Conservation (phyloP, 352 stramenopile genomes). For the Pythium rishiriense region DNA sequence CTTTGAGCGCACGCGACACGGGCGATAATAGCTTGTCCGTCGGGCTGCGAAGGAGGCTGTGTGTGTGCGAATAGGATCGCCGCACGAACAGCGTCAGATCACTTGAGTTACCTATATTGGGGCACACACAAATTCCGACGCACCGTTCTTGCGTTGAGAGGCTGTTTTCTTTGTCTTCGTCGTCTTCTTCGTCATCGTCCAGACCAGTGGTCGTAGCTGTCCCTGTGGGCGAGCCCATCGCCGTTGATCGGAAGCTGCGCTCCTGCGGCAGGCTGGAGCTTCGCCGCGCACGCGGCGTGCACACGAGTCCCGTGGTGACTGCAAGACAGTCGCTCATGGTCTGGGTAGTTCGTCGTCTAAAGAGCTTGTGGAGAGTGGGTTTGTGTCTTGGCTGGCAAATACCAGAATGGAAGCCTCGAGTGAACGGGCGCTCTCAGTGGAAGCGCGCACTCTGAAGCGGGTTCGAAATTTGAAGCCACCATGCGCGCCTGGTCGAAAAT, state of each 20-base stretch:
- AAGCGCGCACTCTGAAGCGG: not conserved
- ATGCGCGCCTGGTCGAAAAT: slow-evolving; percentile 3
- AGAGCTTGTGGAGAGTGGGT: not conserved
- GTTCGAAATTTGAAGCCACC: slow-evolving; percentile 26
- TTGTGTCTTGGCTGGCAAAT: slow-evolving; percentile 5
- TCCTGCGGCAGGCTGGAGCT: not conserved
- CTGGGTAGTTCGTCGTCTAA: not conserved
- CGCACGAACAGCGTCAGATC: too few relatives aligned
- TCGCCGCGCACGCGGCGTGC: too few relatives aligned
- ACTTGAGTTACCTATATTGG: too few relatives aligned
- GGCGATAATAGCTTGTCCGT: slow-evolving; percentile 73
- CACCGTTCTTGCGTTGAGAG: slow-evolving; percentile 16
- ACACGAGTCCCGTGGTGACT: not conserved
- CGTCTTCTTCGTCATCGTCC: slow-evolving; percentile 5
- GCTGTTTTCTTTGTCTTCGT: slow-evolving; percentile 13
- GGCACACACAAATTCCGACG: too few relatives aligned
- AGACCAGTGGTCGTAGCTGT: not conserved
- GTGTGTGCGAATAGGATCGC: too few relatives aligned
- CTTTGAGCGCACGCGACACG: slow-evolving; percentile 47
- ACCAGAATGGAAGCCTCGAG: not conserved
- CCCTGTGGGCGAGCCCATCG: slow-evolving; percentile 12
- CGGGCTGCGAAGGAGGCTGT: slow-evolving; percentile 56
- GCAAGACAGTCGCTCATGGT: slow-evolving; percentile 18
- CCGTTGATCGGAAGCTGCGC: not conserved
- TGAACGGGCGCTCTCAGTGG: not conserved